These are phyloP conservation scores for Myriosclerotinia scirpicola DNA, from an alignment of 2,329 filamentous ascomycete species.

Conservation along the genomic window DNA sequence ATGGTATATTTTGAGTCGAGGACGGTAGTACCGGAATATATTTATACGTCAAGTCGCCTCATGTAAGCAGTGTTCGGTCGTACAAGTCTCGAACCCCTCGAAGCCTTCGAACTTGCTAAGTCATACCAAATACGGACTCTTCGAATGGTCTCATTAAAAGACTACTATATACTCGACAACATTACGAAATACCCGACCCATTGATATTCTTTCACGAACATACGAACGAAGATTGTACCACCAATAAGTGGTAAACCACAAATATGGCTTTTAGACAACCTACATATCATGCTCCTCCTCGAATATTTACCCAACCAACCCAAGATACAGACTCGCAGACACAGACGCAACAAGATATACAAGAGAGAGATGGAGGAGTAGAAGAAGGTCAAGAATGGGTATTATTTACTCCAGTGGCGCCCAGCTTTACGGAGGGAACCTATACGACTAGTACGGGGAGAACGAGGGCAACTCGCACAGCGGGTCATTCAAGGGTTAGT, in stretches of 20 bases:
- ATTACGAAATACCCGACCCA: too few relatives aligned
- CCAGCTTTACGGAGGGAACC: slow-evolving; percentile 66
- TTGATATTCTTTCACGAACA: slow-evolving; percentile 1
- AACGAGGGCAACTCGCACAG: slow-evolving; percentile 58
- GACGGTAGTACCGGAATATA: too few relatives aligned
- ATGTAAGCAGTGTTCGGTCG: too few relatives aligned
- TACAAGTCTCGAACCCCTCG: too few relatives aligned
- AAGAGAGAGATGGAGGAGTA: slow-evolving; percentile 39
- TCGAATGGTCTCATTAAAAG: not conserved
- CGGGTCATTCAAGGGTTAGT: slow-evolving; percentile 71
- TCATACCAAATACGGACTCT: not conserved
- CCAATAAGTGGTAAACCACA: not conserved
- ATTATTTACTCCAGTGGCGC: slow-evolving; percentile 78
- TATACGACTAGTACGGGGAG: slow-evolving; percentile 64
- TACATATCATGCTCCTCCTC: slow-evolving; percentile 45
- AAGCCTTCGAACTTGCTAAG: too few relatives aligned
- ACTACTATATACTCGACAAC: too few relatives aligned
- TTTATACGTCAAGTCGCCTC: too few relatives aligned
- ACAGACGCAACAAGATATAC: slow-evolving; percentile 32
- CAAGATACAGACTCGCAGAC: slow-evolving; percentile 37
- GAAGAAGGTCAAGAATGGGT: slow-evolving; percentile 93
- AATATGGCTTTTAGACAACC: slow-evolving; percentile 26
- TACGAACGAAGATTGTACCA: slow-evolving; percentile 5
- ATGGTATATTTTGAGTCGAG: too few relatives aligned
- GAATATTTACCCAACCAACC: slow-evolving; percentile 47